These are phyloP conservation scores for Trichoderma gamsii DNA, from an alignment of 495 filamentous ascomycete species.

Conservation along the genomic window DNA sequence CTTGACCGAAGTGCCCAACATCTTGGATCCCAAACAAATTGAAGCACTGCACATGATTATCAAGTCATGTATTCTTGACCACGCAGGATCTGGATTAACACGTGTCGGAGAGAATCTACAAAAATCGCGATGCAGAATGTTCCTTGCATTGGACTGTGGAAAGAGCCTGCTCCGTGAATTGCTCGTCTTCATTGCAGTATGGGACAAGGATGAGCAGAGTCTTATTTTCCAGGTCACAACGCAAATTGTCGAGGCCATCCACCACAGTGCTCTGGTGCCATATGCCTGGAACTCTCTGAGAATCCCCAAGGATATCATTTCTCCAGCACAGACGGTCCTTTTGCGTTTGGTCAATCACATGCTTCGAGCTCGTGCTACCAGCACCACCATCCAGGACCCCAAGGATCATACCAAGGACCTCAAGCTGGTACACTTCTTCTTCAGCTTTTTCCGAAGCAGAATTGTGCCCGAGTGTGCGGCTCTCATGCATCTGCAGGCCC, in stretches of 20 bases:
- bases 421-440: slow-evolving; percentile 76
- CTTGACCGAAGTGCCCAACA: slow-evolving; percentile 87
- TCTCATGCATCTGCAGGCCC: slow-evolving; percentile 87
- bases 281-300: slow-evolving; percentile 85
- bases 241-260: slow-evolving; percentile 87
- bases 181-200: slow-evolving; percentile 91
- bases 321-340: slow-evolving; percentile 85
- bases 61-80: slow-evolving; percentile 79
- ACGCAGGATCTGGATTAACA: slow-evolving; percentile 48
- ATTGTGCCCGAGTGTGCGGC: slow-evolving; percentile 89
- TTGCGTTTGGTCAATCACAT: slow-evolving; percentile 84
- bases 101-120: slow-evolving; percentile 67
- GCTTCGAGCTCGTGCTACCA: slow-evolving; percentile 63
- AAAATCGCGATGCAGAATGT: slow-evolving; percentile 76
- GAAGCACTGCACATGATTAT: slow-evolving; percentile 93
- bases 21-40: slow-evolving; percentile 86
- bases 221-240: slow-evolving; percentile 93
- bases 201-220: slow-evolving; percentile 87
- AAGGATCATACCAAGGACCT: slow-evolving; percentile 44
- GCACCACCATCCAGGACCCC: slow-evolving; percentile 47
- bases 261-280: slow-evolving; percentile 79
- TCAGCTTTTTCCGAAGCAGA: slow-evolving; percentile 82
- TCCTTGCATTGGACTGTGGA: slow-evolving; percentile 79
- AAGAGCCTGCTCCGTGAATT: slow-evolving; percentile 83
- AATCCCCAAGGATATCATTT: slow-evolving; percentile 92